Percentiles rank a stretch among this genome's conserved stretches.
Evolutionary conservation across 257 asterid species (phyloP).

Genomic region (Sherardia arvensis): DNA sequence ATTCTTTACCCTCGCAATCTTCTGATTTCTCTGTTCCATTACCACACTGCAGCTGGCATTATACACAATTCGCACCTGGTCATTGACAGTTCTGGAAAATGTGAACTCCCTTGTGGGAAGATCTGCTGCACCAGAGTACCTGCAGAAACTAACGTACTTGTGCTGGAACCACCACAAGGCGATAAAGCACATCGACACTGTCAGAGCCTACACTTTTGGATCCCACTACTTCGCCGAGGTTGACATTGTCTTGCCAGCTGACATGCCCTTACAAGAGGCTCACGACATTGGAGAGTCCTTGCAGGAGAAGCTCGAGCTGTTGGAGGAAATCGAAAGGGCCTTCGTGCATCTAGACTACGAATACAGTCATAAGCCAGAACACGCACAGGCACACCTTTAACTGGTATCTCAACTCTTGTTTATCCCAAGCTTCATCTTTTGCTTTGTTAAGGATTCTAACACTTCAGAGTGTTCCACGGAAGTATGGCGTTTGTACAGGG

Average conservation of each 20-base stretch:
- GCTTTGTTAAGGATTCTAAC: not conserved
- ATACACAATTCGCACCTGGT: slow-evolving; percentile 51
- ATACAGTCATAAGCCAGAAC: slow-evolving; percentile 25
- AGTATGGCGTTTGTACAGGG: not conserved
- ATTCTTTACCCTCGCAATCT: not conserved
- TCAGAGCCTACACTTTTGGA: slow-evolving; percentile 47
- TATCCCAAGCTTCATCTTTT: not conserved
- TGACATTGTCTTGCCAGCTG: slow-evolving; percentile 39
- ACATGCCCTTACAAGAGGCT: slow-evolving; percentile 43
- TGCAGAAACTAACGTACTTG: slow-evolving; percentile 45
- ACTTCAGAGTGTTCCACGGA: not conserved
- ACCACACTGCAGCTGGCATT: slow-evolving; percentile 30
- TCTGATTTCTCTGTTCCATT: not conserved
- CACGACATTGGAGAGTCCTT: slow-evolving; percentile 49
- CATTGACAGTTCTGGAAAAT: slow-evolving; percentile 42
- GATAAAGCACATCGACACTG: slow-evolving; percentile 44
- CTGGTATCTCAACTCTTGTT: not conserved
- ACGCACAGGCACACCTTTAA: slow-evolving; percentile 20
- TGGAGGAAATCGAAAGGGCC: slow-evolving; percentile 26
- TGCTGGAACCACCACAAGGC: slow-evolving; percentile 54
- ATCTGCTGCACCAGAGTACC: slow-evolving; percentile 44
- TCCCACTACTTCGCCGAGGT: slow-evolving; percentile 50
- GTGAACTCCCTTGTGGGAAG: slow-evolving; percentile 42
- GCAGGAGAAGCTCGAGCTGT: slow-evolving; percentile 43
- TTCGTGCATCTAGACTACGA: slow-evolving; percentile 28